phyloP scores from a whole-genome alignment of 768 basidiomycete species.

The Termitomyces sp. region DNA sequence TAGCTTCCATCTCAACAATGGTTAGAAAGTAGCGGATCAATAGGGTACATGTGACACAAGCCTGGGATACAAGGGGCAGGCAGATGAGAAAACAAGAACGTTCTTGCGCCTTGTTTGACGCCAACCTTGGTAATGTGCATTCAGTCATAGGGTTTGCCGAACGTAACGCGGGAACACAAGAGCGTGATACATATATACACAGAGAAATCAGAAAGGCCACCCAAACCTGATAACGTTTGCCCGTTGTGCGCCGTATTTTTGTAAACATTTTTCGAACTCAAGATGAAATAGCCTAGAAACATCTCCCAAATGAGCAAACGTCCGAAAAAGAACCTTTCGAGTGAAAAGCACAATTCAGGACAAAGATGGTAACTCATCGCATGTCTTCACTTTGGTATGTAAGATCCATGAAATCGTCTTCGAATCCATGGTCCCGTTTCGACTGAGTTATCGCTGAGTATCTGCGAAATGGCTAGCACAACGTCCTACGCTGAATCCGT shows the following conservation, averaged over 20 bases:
- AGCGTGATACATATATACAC: not conserved
- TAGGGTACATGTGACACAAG: not conserved
- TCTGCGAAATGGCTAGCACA: constrained; percentile 7
- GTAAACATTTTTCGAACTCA: constrained; percentile 3
- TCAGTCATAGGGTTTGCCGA: not conserved
- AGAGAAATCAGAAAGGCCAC: not conserved
- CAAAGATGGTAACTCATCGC: constrained; percentile 11
- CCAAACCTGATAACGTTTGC: constrained; percentile 4
- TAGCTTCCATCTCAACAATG: not conserved
- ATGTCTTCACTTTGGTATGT: not conserved
- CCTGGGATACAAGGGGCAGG: not conserved
- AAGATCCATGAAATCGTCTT: constrained; percentile 10
- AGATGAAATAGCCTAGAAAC: constrained; percentile 5
- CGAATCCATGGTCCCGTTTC: constrained; percentile 8
- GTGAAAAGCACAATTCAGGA: constrained; percentile 5
- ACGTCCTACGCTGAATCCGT: not conserved
- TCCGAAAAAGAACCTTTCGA: not conserved
- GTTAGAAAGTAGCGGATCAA: not conserved
- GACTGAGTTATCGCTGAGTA: constrained; percentile 4
- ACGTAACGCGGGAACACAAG: not conserved
- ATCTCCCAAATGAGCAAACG: not conserved
- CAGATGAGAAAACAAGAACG: not conserved
- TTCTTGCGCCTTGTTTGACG: not conserved
- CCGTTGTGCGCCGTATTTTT: not conserved
- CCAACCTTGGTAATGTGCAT: not conserved